phyloP scores from a whole-genome alignment of 1,284 basidiomycete species.

The Marasmius sp. region DNA sequence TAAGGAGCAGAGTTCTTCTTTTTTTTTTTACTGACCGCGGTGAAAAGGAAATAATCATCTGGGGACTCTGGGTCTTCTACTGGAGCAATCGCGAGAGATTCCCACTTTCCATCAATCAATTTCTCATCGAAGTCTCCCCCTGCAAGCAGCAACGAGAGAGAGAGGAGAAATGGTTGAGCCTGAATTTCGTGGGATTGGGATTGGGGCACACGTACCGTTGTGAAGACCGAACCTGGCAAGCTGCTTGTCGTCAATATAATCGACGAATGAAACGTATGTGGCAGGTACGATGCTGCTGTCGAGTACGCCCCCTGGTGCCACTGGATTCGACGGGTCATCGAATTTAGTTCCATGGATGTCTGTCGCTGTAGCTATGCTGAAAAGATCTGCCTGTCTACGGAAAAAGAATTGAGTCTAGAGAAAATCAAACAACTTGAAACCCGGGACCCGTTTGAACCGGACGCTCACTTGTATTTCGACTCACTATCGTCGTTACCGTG shows the following conservation, averaged over 20 bases:
- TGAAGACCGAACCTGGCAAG: constrained; percentile 65
- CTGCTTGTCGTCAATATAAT: constrained; percentile 49
- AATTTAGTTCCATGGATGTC: constrained; percentile 61
- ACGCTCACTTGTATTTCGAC: constrained; percentile 60
- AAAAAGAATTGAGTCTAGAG: too few species aligned
- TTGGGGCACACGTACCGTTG: constrained; percentile 34
- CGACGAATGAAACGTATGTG: constrained; percentile 56
- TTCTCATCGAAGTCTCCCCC: constrained; percentile 42
- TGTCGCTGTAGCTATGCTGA: constrained; percentile 58
- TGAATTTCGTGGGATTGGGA: neutral
- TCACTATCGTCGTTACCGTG: constrained; percentile 50
- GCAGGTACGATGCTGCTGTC: constrained; percentile 51
- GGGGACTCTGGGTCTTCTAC: constrained; percentile 48
- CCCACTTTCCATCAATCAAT: constrained; percentile 69
- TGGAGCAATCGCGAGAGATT: constrained; percentile 62
- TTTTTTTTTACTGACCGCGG: constrained; percentile 50
- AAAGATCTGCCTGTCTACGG: constrained; percentile 53
- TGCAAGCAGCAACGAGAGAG: too few species aligned
- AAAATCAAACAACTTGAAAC: too few species aligned
- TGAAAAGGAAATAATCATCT: constrained; percentile 69
- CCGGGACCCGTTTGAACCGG: neutral
- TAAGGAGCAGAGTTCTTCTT: too few species aligned
- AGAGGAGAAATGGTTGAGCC: constrained; percentile 10
- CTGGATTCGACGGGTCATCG: constrained; percentile 53
- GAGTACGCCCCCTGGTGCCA: constrained; percentile 52